Conservation (phyloP, 2,329 filamentous ascomycete species). For the Cercospora sp. region DNA sequence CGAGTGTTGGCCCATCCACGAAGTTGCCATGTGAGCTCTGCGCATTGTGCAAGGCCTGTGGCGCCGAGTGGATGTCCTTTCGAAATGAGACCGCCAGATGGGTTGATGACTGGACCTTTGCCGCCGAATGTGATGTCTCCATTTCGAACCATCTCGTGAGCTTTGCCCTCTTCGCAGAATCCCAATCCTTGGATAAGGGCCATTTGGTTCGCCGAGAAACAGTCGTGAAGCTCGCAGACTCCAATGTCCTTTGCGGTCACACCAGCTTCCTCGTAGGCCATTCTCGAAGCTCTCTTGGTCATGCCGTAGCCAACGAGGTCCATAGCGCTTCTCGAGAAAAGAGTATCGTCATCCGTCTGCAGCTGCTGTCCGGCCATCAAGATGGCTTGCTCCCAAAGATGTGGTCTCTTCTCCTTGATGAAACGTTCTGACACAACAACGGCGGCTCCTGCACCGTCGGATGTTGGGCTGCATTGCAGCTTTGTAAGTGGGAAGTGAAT, state of each 20-base stretch:
- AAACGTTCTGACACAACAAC: conserved; percentile 87
- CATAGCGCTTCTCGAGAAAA: conserved; percentile 80
- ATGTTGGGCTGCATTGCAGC: conserved; percentile 97
- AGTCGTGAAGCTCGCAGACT: conserved; percentile 93
- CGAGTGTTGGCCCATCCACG: conserved; percentile 92
- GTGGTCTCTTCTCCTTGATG: conserved; percentile 77
- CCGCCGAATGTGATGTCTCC: conserved; percentile 93
- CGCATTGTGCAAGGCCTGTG: conserved; percentile 92
- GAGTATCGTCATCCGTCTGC: conserved; percentile 75
- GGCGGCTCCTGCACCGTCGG: conserved; percentile 85
- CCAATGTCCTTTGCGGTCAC: conserved; percentile 67
- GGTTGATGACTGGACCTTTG: conserved; percentile 78
- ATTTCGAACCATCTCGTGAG: conserved; percentile 82
- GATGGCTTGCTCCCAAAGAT: conserved; percentile 79
- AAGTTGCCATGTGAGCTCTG: conserved; percentile 92
- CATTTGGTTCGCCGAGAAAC: conserved; percentile 95
- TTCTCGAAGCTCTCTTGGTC: conserved; percentile 67
- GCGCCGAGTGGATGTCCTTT: conserved; percentile 95
- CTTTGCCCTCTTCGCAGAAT: conserved; percentile 73
- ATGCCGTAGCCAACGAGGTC: conserved; percentile 89
- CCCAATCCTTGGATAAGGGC: conserved; percentile 83
- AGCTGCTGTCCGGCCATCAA: conserved; percentile 85
- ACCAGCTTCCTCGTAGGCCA: conserved; percentile 73
- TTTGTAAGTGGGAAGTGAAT: conserved; percentile 89
- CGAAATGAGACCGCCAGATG: conserved; percentile 89